These are phyloP conservation scores for Lablab purpureus DNA, from an alignment of 306 rosid genomes.

Conservation along the genomic window DNA sequence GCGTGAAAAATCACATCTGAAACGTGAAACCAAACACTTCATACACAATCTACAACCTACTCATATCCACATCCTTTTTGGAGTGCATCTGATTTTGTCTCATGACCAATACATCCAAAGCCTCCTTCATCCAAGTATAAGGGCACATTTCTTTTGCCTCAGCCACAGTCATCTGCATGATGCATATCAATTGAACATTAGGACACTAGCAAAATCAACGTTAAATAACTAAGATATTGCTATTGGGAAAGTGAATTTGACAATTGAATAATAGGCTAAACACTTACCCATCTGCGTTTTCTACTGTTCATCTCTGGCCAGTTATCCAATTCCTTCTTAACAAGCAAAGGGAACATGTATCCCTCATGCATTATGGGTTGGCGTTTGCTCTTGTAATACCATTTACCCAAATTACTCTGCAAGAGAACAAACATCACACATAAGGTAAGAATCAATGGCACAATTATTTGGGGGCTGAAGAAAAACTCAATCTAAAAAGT, in stretches of 20 bases:
- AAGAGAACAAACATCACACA: slow-evolving; percentile 36
- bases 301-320: slow-evolving; percentile 86
- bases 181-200: slow-evolving; percentile 41
- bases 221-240: slow-evolving; percentile 18
- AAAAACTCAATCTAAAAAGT: not conserved
- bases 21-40: not conserved
- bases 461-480: not conserved
- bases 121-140: slow-evolving; percentile 90
- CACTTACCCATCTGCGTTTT: slow-evolving; percentile 82
- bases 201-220: slow-evolving; percentile 38
- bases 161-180: slow-evolving; percentile 72
- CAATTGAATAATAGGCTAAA: not conserved
- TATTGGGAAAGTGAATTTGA: slow-evolving; percentile 8
- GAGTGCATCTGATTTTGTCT: slow-evolving; percentile 50
- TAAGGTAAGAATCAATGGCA: slow-evolving; percentile 38
- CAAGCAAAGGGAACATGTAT: slow-evolving; percentile 86
- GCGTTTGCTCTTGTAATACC: slow-evolving; percentile 86
- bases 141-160: slow-evolving; percentile 88
- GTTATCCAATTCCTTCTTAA: slow-evolving; percentile 62
- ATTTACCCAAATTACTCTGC: slow-evolving; percentile 73
- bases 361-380: slow-evolving; percentile 67
- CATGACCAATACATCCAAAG: slow-evolving; percentile 67
- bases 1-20: not conserved
- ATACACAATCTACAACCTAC: slow-evolving; percentile 41
- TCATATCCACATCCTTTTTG: not conserved